Evolutionary conservation across 2,329 filamentous ascomycete genomes (phyloP), one percentile per base, ranked within the genome.

Genomic region (Geosmithia morbida): DNA sequence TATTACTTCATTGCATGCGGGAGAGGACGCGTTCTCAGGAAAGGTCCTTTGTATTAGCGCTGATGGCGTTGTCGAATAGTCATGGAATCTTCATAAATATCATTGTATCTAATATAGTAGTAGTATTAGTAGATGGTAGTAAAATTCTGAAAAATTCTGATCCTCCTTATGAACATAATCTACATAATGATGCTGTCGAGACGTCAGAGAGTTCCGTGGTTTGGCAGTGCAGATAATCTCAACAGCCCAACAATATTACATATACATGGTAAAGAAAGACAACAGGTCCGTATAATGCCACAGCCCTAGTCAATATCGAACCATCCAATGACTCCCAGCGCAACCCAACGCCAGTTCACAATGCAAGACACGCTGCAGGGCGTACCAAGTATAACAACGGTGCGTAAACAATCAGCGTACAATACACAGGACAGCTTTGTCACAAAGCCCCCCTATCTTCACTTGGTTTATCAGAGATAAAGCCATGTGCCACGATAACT

Each of bases 401-500:
- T 13, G 33, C 14, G 33, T 37, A 37, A 16, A 37, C 13, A 16
- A 37, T 37, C 33, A 37, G 33, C 33, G 33, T 37, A 37, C 33
- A 37, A 37, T 37, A 37, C 33, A 37, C 33, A 16, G 10, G 33
- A 37, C 6, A 37, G 33, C 13, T 37, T 16, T 37, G 10, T 13
- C 11, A 13, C 3, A 37, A 37, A 37, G 33, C 14, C 11, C 14
- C 6, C 7, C 16, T 22, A 26, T 26, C 42, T 16, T 29, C 20
- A 13, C 18, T 20, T 26, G 42, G 19, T n/a, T 37, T 18, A 20
- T 19, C 8, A 22, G 19, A 20, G 30, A 18, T 10, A 5, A 43
- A 11, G 41, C 19, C 41, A 10, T 40, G 22, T 26, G 22, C 8
- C 13, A 20, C 10, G 17, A 7, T 22, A 22, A 11, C 47, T 75